These are phyloP conservation scores for Solanum pennellii DNA, from an alignment of 257 asterid genomes.

Conservation along the genomic window DNA sequence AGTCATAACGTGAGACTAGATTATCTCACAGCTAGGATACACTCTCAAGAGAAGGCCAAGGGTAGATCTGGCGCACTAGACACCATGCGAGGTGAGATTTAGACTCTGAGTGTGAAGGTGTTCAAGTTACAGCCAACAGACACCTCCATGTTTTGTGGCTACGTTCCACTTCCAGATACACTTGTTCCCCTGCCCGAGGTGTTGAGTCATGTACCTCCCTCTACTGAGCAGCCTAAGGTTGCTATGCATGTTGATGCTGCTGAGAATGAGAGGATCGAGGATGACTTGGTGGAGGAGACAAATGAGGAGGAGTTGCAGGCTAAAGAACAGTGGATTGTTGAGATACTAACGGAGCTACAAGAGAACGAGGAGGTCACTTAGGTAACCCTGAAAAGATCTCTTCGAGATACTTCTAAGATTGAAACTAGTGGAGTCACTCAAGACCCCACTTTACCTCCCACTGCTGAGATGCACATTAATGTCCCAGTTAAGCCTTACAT, in stretches of 20 bases:
- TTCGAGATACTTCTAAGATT: not conserved
- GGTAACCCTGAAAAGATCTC: not conserved
- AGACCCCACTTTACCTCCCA: not conserved
- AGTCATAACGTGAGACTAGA: not conserved
- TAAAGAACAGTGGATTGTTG: too few species aligned
- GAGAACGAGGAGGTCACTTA: not conserved
- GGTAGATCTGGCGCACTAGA: not conserved
- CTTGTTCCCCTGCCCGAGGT: not conserved
- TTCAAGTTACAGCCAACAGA: too few species aligned
- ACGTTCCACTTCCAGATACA: not conserved
- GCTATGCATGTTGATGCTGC: not conserved
- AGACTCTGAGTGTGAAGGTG: not conserved
- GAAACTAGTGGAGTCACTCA: not conserved
- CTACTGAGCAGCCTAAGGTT: not conserved
- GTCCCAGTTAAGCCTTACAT: not conserved
- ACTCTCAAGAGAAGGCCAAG: not conserved
- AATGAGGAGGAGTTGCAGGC: not conserved
- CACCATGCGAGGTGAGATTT: not conserved
- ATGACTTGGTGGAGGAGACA: not conserved
- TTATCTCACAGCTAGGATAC: not conserved
- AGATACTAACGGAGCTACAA: not conserved
- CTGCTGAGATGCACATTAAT: rapidly evolving
- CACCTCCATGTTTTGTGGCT: not conserved
- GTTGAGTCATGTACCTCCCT: not conserved
- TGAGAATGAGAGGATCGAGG: not conserved